Evolutionary conservation across 2,329 filamentous ascomycete genomes (phyloP).

Genomic region (Penicillium sp.): DNA sequence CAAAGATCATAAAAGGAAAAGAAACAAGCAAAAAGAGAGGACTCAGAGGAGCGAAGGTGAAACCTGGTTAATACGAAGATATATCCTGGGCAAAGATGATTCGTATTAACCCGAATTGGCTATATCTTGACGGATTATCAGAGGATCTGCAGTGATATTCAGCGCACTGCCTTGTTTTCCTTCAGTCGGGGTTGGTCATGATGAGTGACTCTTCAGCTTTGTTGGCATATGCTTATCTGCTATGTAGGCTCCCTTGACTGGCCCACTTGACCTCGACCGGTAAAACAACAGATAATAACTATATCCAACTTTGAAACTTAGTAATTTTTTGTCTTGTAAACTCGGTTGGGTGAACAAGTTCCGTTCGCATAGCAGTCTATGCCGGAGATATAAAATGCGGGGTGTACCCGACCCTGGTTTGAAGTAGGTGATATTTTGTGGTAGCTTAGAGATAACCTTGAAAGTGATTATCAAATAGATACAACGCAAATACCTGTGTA

Average conservation of each 20-base stretch:
- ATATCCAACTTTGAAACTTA: not conserved
- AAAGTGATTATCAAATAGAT: too few species aligned
- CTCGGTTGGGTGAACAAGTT: not conserved
- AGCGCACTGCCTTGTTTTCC: not conserved
- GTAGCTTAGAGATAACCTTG: not conserved
- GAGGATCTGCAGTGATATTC: not conserved
- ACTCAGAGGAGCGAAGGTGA: too few species aligned
- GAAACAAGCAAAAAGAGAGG: too few species aligned
- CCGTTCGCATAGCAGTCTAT: not conserved
- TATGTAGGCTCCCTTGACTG: not conserved
- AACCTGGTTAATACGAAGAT: too few species aligned
- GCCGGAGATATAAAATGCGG: not conserved
- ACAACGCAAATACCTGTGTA: too few species aligned
- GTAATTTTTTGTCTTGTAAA: not conserved
- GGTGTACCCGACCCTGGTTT: not conserved
- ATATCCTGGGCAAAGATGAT: too few species aligned
- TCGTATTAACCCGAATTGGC: too few species aligned
- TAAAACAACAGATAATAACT: not conserved
- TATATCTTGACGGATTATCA: not conserved
- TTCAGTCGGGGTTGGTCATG: not conserved
- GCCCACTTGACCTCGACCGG: not conserved
- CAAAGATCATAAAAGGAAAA: too few species aligned
- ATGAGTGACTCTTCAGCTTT: not conserved
- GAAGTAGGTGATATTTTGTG: not conserved
- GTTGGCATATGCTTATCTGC: not conserved